Evolutionary conservation across 75 land plant species (phyloP), one percentile per base, ranked within the genome.

Genomic region (Isoetes taiwanensis): DNA sequence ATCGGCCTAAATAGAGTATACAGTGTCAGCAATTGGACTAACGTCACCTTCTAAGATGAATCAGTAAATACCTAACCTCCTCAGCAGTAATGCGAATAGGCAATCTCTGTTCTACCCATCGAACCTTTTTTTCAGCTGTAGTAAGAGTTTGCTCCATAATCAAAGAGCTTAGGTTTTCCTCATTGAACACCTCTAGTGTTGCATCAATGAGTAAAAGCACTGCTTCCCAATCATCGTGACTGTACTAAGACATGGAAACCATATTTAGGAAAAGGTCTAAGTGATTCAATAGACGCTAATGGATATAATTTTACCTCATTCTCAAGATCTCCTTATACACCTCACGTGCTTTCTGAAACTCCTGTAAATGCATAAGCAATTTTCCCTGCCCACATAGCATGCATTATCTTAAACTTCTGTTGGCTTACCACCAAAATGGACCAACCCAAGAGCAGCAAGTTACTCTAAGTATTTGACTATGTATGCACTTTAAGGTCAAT

Each of bases 371-470:
- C 70, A 90, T 73, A 63, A 90, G 88, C 68, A 90, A 80, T 64
- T 76, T 81, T 56, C 97, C 97, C 97, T 90, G 88, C 74, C 74
- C n/a, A n/a, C n/a, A n/a, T n/a, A n/a, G n/a, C n/a, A n/a, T n/a
- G n/a, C n/a, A n/a, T n/a, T n/a, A n/a, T n/a, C n/a, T n/a, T n/a
- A n/a, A n/a, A n/a, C n/a, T n/a, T n/a, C n/a, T n/a, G n/a, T n/a
- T n/a, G n/a, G n/a, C n/a, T n/a, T n/a, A n/a, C n/a, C n/a, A n/a
- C n/a, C n/a, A n/a, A n/a, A n/a, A n/a, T n/a, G n/a, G n/a, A n/a
- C n/a, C n/a, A n/a, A n/a, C n/a, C n/a, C n/a, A n/a, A n/a, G n/a
- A n/a, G n/a, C n/a, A n/a, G n/a, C n/a, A n/a, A n/a, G n/a, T n/a
- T n/a, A n/a, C n/a, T n/a, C n/a, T n/a, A n/a, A n/a, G n/a, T n/a